A percentile compares a stretch with the other conserved stretches of the same genome.
Evolutionary conservation across 257 asterid genomes (phyloP).

Genomic region (Nicotiana otophora): DNA sequence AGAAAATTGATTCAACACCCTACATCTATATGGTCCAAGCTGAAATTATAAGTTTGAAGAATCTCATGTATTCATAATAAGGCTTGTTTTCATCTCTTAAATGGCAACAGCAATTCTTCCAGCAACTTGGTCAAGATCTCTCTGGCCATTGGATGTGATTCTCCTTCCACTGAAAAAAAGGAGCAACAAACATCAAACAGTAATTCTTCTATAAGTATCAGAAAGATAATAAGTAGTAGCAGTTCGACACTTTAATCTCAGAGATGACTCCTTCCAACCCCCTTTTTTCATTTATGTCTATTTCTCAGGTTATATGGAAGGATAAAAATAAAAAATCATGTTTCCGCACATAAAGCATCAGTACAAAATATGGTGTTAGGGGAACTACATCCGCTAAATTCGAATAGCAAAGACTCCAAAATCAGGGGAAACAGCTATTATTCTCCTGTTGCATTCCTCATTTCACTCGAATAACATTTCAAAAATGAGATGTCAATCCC

Average conservation of each 20-base stretch:
- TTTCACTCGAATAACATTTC: neutral
- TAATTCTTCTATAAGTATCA: neutral
- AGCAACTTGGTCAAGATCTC: conserved; percentile 95
- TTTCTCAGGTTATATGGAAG: neutral
- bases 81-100: neutral
- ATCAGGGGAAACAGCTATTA: neutral
- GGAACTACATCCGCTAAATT: neutral
- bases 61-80: neutral
- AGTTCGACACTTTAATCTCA: too few species aligned
- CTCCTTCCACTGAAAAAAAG: conserved; percentile 57
- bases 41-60: neutral
- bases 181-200: neutral
- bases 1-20: conserved; percentile 5
- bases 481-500: neutral
- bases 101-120: conserved; percentile 58
- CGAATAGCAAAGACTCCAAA: neutral
- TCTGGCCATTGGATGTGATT: conserved; percentile 78
- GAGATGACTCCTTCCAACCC: too few species aligned
- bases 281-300: too few species aligned
- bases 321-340: neutral
- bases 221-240: neutral
- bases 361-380: neutral
- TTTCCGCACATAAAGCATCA: neutral
- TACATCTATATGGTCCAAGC: conserved; percentile 16
- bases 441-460: neutral